Percentiles rank a stretch among this genome's conserved stretches.
These are phyloP conservation scores for Xylaria acuta DNA, from an alignment of 495 filamentous ascomycete genomes.

Conservation along the genomic window DNA sequence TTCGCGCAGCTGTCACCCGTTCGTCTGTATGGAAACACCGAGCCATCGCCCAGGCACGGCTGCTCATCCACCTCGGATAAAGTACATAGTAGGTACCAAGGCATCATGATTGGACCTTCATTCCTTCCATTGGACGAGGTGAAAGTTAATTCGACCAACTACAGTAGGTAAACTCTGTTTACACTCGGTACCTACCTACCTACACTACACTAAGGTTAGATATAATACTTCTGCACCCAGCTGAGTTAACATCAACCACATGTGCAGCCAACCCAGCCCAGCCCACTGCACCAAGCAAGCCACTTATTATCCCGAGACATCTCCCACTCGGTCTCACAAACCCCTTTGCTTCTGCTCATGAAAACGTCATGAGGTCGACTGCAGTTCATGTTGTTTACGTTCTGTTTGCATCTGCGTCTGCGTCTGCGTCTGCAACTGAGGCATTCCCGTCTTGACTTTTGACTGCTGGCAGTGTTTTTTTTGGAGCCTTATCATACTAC, in stretches of 20 bases:
- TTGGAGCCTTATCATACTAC: slow-evolving; percentile 6
- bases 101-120: neutral
- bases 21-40: too few species aligned
- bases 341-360: slow-evolving; percentile 10
- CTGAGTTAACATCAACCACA: neutral
- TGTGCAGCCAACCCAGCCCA: neutral
- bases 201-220: neutral
- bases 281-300: neutral
- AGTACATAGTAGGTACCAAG: neutral
- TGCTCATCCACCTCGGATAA: neutral
- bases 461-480: slow-evolving; percentile 7
- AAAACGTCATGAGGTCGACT: slow-evolving; percentile 24
- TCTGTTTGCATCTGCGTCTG: slow-evolving; percentile 2
- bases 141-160: neutral
- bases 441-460: neutral
- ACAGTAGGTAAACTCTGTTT: neutral
- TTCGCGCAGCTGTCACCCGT: neutral
- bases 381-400: neutral
- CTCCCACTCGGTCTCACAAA: neutral
- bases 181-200: neutral
- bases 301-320: slow-evolving; percentile 7
- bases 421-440: neutral
- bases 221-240: neutral
- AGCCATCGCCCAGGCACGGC: neutral
- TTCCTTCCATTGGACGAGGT: neutral